These are phyloP conservation scores for Buxus sempervirens DNA, from an alignment of 164 flowering plant species.

Conservation along the genomic window DNA sequence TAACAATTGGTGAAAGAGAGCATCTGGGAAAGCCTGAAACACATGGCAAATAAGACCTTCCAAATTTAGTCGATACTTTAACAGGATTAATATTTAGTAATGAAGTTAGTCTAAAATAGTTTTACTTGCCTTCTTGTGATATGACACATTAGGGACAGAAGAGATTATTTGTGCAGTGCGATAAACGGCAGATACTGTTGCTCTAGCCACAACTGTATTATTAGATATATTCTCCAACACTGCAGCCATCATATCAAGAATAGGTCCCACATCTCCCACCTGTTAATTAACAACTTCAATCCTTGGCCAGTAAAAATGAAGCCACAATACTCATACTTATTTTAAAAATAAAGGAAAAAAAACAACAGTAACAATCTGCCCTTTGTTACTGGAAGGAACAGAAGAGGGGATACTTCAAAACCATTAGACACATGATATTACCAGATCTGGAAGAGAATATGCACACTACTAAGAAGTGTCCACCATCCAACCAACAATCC, in stretches of 20 bases:
- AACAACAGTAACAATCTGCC: neutral
- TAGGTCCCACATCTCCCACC: constrained; percentile 89
- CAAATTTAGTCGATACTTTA: constrained; percentile 7
- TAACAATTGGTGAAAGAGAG: constrained; percentile 81
- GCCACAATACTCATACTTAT: neutral
- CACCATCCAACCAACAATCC: neutral
- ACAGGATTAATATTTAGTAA: neutral
- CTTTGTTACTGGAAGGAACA: too few species aligned
- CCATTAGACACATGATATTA: too few species aligned
- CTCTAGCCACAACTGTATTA: constrained; percentile 43
- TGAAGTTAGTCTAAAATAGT: neutral
- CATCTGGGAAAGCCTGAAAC: constrained; percentile 86
- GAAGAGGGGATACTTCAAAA: too few species aligned
- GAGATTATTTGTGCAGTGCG: constrained; percentile 61
- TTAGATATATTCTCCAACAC: constrained; percentile 65
- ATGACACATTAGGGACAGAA: constrained; percentile 55
- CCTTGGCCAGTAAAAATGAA: neutral
- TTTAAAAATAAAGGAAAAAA: too few species aligned
- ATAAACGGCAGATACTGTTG: constrained; percentile 64
- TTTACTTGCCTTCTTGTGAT: constrained; percentile 64
- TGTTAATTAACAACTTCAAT: constrained; percentile 24
- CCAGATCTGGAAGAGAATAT: neutral
- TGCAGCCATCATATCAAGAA: constrained; percentile 82
- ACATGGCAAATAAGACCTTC: constrained; percentile 6
- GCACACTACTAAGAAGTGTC: neutral